Percentiles rank a stretch among this genome's conserved stretches.
Conservation (phyloP, 2,329 filamentous ascomycete genomes). For the Claviceps africana region DNA sequence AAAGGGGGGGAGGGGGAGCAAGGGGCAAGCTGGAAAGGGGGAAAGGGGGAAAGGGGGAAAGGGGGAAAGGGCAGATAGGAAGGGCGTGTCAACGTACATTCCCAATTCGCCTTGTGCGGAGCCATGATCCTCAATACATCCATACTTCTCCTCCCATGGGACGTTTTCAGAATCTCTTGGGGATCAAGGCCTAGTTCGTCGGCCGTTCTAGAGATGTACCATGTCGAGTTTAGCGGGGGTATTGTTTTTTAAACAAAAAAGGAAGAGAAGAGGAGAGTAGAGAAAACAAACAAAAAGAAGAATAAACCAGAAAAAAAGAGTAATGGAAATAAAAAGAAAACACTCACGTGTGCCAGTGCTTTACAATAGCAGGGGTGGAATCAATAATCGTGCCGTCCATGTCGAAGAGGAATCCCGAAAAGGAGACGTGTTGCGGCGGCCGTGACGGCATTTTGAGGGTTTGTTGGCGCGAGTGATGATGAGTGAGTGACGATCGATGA, state of each 20-base stretch:
- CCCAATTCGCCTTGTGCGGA: slow-evolving; percentile 79
- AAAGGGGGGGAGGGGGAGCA: too few species aligned
- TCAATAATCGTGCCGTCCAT: slow-evolving; percentile 80
- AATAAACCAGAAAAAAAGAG: neutral
- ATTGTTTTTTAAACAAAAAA: neutral
- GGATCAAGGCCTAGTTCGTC: slow-evolving; percentile 73
- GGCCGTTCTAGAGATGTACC: slow-evolving; percentile 47
- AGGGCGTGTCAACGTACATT: slow-evolving; percentile 48
- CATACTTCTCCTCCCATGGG: slow-evolving; percentile 80
- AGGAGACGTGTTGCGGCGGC: slow-evolving; percentile 31
- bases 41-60: too few species aligned
- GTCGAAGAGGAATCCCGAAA: slow-evolving; percentile 51
- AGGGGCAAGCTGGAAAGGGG: too few species aligned
- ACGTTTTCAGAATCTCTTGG: slow-evolving; percentile 74
- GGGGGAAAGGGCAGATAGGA: neutral
- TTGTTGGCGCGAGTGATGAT: neutral
- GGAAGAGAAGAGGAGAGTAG: neutral
- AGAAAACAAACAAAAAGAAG: neutral
- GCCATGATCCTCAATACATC: slow-evolving; percentile 70
- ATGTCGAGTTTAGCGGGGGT: too few species aligned
- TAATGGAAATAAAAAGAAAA: neutral
- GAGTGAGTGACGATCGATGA: too few species aligned
- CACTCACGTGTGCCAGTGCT: slow-evolving; percentile 59
- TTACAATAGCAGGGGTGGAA: slow-evolving; percentile 61
- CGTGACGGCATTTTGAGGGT: neutral